A percentile compares a stretch with the other conserved stretches of the same genome.
Conservation (phyloP, 2,329 filamentous ascomycete species). For the Fusarium dimerum region DNA sequence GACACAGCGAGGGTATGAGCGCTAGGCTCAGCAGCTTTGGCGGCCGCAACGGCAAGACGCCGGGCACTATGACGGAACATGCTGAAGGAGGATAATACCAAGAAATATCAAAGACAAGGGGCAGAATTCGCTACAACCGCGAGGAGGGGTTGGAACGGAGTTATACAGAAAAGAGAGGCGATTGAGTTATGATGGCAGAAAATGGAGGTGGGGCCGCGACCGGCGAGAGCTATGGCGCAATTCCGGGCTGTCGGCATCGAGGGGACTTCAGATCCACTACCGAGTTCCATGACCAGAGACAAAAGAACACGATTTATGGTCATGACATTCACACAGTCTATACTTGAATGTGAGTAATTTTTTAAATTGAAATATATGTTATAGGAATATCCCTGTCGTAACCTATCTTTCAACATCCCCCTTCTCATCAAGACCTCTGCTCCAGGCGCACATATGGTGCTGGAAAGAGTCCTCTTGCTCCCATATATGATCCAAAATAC, state of each 20-base stretch:
- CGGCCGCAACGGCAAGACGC: constrained; percentile 62
- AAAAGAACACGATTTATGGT: too few species aligned
- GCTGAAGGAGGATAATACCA: neutral
- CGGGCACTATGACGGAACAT: constrained; percentile 74
- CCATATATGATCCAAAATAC: constrained; percentile 86
- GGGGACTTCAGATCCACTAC: constrained; percentile 12
- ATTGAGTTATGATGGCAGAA: constrained; percentile 12
- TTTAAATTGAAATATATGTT: too few species aligned
- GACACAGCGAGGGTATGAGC: constrained; percentile 72
- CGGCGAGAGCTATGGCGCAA: constrained; percentile 31
- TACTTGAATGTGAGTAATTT: too few species aligned
- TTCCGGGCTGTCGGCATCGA: constrained; percentile 27
- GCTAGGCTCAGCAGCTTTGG: constrained; percentile 47
- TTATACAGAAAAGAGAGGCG: constrained; percentile 8
- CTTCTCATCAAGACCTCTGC: constrained; percentile 27
- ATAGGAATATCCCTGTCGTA: neutral
- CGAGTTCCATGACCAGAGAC: constrained; percentile 23
- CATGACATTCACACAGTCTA: too few species aligned
- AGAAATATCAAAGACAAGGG: too few species aligned
- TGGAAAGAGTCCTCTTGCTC: constrained; percentile 76
- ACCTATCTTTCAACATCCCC: neutral
- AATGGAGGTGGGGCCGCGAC: constrained; percentile 29
- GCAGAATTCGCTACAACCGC: constrained; percentile 15
- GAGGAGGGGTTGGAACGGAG: constrained; percentile 4
- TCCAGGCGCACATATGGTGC: constrained; percentile 67